These are phyloP conservation scores for Russula foetens DNA, from an alignment of 768 basidiomycete species.

Conservation along the genomic window DNA sequence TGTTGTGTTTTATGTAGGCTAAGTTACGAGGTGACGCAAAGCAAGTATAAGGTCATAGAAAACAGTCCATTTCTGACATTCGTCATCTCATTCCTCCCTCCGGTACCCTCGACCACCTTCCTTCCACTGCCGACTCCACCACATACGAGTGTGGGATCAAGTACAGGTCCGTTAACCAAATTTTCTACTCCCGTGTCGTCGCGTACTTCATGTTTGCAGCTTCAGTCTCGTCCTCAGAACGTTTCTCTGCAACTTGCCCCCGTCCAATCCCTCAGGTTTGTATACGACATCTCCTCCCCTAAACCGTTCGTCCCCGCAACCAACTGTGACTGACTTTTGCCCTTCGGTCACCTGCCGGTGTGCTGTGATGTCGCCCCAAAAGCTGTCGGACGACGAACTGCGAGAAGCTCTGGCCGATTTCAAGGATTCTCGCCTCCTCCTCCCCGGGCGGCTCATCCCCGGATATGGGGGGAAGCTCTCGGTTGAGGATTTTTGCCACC, in stretches of 20 bases:
- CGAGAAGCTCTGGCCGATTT: neutral
- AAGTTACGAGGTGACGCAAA: neutral
- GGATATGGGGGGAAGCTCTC: neutral
- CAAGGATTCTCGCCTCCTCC: conserved; percentile 5
- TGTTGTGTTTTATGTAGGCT: neutral
- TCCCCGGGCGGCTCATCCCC: conserved; percentile 9
- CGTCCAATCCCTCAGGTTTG: conserved; percentile 13
- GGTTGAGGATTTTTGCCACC: conserved; percentile 5
- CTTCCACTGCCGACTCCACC: neutral
- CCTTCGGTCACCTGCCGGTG: neutral
- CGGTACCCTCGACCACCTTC: neutral
- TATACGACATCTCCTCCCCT: neutral
- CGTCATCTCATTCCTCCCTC: conserved; percentile 3
- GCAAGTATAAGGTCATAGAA: neutral
- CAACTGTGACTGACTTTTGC: neutral
- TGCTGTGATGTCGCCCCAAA: neutral
- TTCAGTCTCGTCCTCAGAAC: neutral
- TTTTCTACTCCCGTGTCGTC: neutral
- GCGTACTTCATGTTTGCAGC: neutral
- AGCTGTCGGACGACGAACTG: conserved; percentile 11
- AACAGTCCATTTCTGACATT: conserved; percentile 1
- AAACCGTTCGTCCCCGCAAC: neutral
- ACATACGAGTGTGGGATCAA: neutral
- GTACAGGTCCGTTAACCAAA: neutral
- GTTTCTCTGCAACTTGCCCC: neutral